Evolutionary conservation across 345 rosid species (phyloP), one percentile per base, ranked within the genome.

Genomic region (Turritis glabra): DNA sequence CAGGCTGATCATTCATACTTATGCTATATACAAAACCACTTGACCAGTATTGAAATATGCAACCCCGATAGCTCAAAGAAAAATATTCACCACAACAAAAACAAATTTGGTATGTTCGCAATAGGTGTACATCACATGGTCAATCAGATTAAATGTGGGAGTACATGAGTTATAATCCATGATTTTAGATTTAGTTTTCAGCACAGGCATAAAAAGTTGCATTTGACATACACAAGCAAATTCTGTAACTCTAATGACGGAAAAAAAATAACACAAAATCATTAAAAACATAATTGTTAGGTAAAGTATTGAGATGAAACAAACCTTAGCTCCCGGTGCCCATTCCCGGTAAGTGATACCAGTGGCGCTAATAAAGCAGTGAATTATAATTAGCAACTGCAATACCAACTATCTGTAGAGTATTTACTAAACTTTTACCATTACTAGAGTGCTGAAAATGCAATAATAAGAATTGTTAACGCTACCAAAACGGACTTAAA

Each of bases 261-360:
- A 18, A 55, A 11, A 47, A 44, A 32, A 53, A 52, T 17, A 46
- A 23, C 14, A 40, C 38, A 63, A 48, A 25, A 14, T 23, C 52
- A 48, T 10, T 25, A 32, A 32, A 63, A 10, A 17, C 4, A 30
- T 14, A 35, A 47, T 56, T 9, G 3, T 8, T 33, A 33, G 51
- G n/a, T 26, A 57, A n/a, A 64, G 27, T 52, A 73, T 15, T 23
- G 55, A 44, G 37, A 70, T 58, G 41, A 67, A 69, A 85, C 89
- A 73, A 67, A 94, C 98, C 97, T 80, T 88, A 25, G 98, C 98
- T 88, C 95, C 98, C 1, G 98, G 98, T 55, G 98, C 97, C 98
- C 98, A 94, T 81, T 94, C 98, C 71, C 97, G 81, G 74, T 91
- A 94, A 48, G 95, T 91, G 82, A 90, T 82, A 64, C 98, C 98